phyloP scores from a whole-genome alignment of 2,329 filamentous ascomycete species.

The Rhexocercosporidium sp. region DNA sequence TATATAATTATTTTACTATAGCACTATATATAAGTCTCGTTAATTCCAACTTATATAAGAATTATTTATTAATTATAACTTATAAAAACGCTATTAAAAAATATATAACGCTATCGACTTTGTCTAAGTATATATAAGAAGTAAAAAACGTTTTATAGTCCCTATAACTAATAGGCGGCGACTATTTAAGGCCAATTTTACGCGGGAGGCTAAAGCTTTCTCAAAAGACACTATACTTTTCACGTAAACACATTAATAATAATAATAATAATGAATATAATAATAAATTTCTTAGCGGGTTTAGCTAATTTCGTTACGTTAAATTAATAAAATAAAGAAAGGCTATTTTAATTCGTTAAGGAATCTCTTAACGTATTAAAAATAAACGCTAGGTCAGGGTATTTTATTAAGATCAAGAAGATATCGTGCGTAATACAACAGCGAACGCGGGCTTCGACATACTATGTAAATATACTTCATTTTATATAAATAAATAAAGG shows the following conservation, averaged over 20 bases:
- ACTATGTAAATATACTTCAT: not conserved
- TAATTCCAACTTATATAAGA: too few species aligned
- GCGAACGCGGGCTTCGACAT: not conserved
- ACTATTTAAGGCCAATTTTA: not conserved
- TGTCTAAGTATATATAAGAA: not conserved
- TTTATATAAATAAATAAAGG: not conserved
- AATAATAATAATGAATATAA: not conserved
- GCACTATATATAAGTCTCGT: too few species aligned
- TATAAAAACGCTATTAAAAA: too few species aligned
- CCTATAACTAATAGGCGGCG: not conserved
- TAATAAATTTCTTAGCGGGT: not conserved
- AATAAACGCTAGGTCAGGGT: not conserved
- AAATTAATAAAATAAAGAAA: not conserved
- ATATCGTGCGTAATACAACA: not conserved
- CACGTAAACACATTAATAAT: not conserved
- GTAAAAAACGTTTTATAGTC: not conserved
- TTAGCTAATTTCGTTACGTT: not conserved
- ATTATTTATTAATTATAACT: too few species aligned
- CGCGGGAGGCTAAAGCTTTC: not conserved
- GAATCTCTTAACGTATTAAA: not conserved
- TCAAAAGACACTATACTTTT: not conserved
- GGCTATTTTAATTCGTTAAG: not conserved
- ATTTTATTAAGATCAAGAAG: not conserved
- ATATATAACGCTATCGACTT: not conserved
- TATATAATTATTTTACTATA: too few species aligned